Evolutionary conservation across 1,139 yeast genomes (phyloP).

Genomic region (Zygosaccharomyces pseudobailii): DNA sequence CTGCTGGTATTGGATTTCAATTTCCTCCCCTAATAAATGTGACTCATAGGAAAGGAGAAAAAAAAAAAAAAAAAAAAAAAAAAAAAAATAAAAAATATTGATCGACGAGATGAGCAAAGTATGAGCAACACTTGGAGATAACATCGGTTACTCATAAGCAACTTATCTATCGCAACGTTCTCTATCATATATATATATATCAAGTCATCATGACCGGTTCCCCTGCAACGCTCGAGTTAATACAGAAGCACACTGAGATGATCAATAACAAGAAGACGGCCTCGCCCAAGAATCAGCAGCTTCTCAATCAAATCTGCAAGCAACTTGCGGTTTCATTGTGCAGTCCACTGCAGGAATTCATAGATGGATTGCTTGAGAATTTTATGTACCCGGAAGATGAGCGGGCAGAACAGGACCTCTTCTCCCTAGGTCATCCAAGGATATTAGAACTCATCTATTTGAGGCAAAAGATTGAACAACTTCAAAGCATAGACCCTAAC

Average conservation of each 20-base stretch:
- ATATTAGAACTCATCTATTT: conserved; percentile 24
- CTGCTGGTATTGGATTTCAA: neutral
- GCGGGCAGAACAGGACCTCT: conserved; percentile 3
- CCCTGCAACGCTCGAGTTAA: conserved; percentile 3
- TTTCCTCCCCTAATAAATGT: no score
- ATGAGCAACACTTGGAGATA: neutral
- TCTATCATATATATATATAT: neutral
- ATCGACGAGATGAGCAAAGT: neutral
- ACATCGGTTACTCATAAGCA: neutral
- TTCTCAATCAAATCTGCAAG: conserved; percentile 17
- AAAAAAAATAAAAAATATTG: conserved; percentile 1
- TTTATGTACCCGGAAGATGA: conserved; percentile 24
- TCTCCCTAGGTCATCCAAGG: conserved; percentile 25
- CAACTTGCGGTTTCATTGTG: conserved; percentile 13
- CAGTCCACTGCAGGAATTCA: conserved; percentile 21
- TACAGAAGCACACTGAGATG: conserved; percentile 6
- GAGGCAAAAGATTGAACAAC: conserved; percentile 14
- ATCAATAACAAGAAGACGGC: conserved; percentile 10
- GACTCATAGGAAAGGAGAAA: conserved; percentile 1
- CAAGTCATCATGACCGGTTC: conserved; percentile 10
- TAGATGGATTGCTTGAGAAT: conserved; percentile 23
- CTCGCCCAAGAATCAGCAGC: conserved; percentile 14
- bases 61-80: neutral
- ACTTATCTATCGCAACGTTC: neutral
- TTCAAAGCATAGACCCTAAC: conserved; percentile 1